Evolutionary conservation across 2,329 filamentous ascomycete genomes (phyloP).

Genomic region (Cordyceps farinosa): DNA sequence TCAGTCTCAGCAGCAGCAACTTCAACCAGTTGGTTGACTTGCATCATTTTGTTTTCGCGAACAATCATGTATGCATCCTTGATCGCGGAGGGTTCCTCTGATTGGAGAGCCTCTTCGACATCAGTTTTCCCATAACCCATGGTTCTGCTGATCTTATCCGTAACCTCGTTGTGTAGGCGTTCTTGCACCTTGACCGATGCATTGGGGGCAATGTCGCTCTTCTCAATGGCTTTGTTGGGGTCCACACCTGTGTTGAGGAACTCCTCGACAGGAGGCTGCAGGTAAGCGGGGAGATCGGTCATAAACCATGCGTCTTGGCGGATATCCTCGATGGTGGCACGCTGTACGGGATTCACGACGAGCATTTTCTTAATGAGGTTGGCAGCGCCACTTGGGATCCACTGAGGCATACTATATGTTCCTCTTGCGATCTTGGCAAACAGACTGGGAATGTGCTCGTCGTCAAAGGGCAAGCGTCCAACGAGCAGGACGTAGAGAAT

Average conservation of each 20-base stretch:
- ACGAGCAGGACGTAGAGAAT: constrained; percentile 82
- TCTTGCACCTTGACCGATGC: constrained; percentile 77
- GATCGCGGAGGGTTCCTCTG: constrained; percentile 92
- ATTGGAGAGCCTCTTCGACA: constrained; percentile 88
- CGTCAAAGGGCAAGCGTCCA: constrained; percentile 87
- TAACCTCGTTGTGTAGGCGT: constrained; percentile 86
- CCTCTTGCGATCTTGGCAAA: constrained; percentile 98
- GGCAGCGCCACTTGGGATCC: constrained; percentile 81
- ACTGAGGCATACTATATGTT: constrained; percentile 86
- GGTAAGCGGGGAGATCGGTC: constrained; percentile 79
- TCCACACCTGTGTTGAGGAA: constrained; percentile 94
- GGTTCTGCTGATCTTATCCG: constrained; percentile 92
- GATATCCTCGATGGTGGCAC: constrained; percentile 92
- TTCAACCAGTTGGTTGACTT: constrained; percentile 61
- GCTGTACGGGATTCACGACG: constrained; percentile 89
- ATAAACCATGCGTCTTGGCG: constrained; percentile 92
- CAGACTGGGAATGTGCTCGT: constrained; percentile 94
- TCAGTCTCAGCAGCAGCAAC: constrained; percentile 34
- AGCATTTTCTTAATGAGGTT: constrained; percentile 88
- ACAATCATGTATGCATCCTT: constrained; percentile 99
- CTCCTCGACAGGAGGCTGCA: constrained; percentile 83
- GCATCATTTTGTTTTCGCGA: constrained; percentile 96
- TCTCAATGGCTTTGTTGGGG: constrained; percentile 84
- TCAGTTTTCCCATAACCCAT: constrained; percentile 97
- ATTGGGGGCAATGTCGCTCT: constrained; percentile 74